Evolutionary conservation across 441 rosid genomes (phyloP).

Genomic region (Sinapis alba): DNA sequence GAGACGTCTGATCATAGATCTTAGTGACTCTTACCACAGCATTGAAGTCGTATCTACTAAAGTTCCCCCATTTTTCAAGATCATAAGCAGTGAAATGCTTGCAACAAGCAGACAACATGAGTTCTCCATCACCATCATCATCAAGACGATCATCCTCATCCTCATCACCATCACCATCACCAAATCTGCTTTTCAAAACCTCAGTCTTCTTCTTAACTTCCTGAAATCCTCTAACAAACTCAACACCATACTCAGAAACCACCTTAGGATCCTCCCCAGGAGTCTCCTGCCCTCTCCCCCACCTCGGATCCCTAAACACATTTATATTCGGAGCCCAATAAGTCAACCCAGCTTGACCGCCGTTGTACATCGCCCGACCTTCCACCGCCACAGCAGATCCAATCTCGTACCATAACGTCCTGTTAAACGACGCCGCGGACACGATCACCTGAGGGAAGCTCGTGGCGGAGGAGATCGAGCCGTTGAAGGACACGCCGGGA

Average conservation of each 20-base stretch:
- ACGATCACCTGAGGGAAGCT: conserved; percentile 69
- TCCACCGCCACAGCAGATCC: conserved; percentile 64
- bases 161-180: conserved; percentile 33
- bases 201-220: conserved; percentile 40
- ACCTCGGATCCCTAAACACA: conserved; percentile 72
- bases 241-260: conserved; percentile 55
- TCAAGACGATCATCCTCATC: conserved; percentile 6
- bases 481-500: conserved; percentile 62
- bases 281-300: conserved; percentile 84
- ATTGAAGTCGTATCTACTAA: conserved; percentile 64
- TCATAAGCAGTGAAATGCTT: conserved; percentile 79
- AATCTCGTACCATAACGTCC: conserved; percentile 63
- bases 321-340: conserved; percentile 76
- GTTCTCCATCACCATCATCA: conserved; percentile 41
- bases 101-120: conserved; percentile 76
- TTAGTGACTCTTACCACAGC: conserved; percentile 64
- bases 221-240: conserved; percentile 70
- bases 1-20: no score
- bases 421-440: conserved; percentile 58
- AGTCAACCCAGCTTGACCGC: conserved; percentile 69
- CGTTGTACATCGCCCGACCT: conserved; percentile 66
- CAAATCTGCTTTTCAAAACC: conserved; percentile 21
- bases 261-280: conserved; percentile 76
- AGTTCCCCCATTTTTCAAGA: conserved; percentile 65
- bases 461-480: conserved; percentile 57